These are phyloP conservation scores for Elasticomyces elasticus DNA, from an alignment of 495 filamentous ascomycete species.

Conservation along the genomic window DNA sequence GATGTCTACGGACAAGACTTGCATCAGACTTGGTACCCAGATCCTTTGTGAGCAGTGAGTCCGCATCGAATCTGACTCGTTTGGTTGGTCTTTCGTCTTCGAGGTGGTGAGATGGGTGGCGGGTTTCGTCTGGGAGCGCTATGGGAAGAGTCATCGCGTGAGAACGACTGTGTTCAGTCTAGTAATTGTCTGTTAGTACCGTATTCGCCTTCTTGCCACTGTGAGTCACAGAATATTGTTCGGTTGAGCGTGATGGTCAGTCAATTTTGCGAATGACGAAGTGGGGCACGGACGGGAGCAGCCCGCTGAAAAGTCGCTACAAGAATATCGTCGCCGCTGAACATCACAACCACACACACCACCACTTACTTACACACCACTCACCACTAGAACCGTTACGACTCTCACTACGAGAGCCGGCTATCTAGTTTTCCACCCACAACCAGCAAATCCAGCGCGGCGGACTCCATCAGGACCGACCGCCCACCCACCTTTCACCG, in stretches of 20 bases:
- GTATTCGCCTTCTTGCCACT: background rate
- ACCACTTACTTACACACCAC: conserved; percentile 4
- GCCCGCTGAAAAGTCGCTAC: background rate
- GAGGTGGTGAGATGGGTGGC: background rate
- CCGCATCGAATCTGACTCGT: conserved; percentile 20
- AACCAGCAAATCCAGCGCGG: conserved; percentile 21
- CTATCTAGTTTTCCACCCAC: conserved; percentile 29
- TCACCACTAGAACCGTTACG: conserved; percentile 18
- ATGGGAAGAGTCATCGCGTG: conserved; percentile 4
- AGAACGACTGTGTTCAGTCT: background rate
- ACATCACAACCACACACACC: conserved; percentile 13
- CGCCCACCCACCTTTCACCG: conserved; percentile 27
- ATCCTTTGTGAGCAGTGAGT: background rate
- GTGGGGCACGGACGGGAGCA: background rate
- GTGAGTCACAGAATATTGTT: background rate
- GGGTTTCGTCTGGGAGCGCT: background rate
- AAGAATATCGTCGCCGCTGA: background rate
- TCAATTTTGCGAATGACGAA: background rate
- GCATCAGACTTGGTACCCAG: background rate
- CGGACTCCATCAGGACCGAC: conserved; percentile 28
- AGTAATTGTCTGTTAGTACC: background rate
- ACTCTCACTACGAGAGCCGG: conserved; percentile 32
- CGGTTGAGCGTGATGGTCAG: background rate
- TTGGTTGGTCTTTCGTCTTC: conserved; percentile 17
- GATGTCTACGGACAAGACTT: conserved; percentile 60